Percentiles rank a stretch among this genome's conserved stretches.
phyloP scores from a whole-genome alignment of 805 yeast genomes.

The Candida anglica region DNA sequence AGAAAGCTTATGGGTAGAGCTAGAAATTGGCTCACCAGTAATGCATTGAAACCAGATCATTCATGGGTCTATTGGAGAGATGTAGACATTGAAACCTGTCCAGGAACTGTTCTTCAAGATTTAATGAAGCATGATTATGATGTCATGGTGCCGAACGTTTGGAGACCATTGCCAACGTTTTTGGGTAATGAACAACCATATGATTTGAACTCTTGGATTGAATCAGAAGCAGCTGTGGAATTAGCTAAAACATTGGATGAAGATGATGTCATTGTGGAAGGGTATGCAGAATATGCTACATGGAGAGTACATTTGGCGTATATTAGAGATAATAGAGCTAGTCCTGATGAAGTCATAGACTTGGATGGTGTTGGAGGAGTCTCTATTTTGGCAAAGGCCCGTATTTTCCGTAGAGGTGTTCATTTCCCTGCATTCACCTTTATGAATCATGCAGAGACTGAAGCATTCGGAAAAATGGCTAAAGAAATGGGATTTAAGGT shows the following conservation, averaged over 20 bases:
- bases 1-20: constrained; percentile 85
- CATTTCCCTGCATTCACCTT: constrained; percentile 83
- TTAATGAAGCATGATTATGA: constrained; percentile 68
- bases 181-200: constrained; percentile 90
- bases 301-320: constrained; percentile 82
- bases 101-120: constrained; percentile 69
- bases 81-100: constrained; percentile 79
- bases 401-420: constrained; percentile 72
- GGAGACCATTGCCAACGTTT: constrained; percentile 95
- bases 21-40: constrained; percentile 75
- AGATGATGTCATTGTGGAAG: constrained; percentile 86
- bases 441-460: constrained; percentile 83
- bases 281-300: constrained; percentile 82
- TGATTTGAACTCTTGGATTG: constrained; percentile 96
- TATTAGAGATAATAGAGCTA: constrained; percentile 57
- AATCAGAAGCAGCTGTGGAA: constrained; percentile 70
- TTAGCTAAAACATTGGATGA: constrained; percentile 63
- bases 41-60: constrained; percentile 75
- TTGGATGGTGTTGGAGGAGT: constrained; percentile 89
- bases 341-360: constrained; percentile 60
- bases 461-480: constrained; percentile 82
- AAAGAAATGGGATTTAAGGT: constrained; percentile 74
- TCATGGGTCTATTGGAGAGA: constrained; percentile 94
- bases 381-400: constrained; percentile 71
- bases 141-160: constrained; percentile 82